Percentiles rank a stretch among this genome's conserved stretches.
Evolutionary conservation across 805 yeast genomes (phyloP).

Genomic region (Teunomyces stri): DNA sequence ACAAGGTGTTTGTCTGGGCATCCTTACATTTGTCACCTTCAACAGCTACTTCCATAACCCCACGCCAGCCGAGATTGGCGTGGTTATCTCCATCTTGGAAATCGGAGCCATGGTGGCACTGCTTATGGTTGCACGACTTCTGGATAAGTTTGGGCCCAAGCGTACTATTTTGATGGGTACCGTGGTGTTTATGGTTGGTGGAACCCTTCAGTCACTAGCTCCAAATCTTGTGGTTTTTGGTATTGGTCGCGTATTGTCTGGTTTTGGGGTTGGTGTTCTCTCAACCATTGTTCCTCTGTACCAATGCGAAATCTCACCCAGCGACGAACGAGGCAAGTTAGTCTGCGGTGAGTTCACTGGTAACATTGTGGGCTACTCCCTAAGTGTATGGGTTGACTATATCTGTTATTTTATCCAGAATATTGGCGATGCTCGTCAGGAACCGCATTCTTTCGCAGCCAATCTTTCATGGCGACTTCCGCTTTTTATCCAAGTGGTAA

Average conservation of each 20-base stretch:
- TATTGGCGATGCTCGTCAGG: slow-evolving; percentile 39
- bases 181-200: slow-evolving; percentile 73
- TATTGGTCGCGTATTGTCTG: slow-evolving; percentile 74
- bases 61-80: slow-evolving; percentile 69
- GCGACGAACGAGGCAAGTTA: slow-evolving; percentile 77
- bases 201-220: slow-evolving; percentile 66
- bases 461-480: slow-evolving; percentile 75
- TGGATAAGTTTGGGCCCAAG: slow-evolving; percentile 78
- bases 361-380: slow-evolving; percentile 74
- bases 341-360: slow-evolving; percentile 90
- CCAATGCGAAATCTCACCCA: slow-evolving; percentile 86
- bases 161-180: slow-evolving; percentile 81
- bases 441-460: slow-evolving; percentile 37
- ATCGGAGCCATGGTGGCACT: slow-evolving; percentile 84
- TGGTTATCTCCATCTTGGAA: slow-evolving; percentile 85
- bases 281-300: slow-evolving; percentile 85
- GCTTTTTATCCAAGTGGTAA: slow-evolving; percentile 67
- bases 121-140: slow-evolving; percentile 70
- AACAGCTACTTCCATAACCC: slow-evolving; percentile 71
- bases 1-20: slow-evolving; percentile 87
- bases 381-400: slow-evolving; percentile 87
- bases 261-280: slow-evolving; percentile 83
- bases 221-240: slow-evolving; percentile 54
- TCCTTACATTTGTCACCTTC: slow-evolving; percentile 72
- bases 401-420: slow-evolving; percentile 62